Evolutionary conservation across 2,329 filamentous ascomycete genomes (phyloP), one percentile per base, ranked within the genome.

Genomic region (Aspergillus pseudoglaucus): DNA sequence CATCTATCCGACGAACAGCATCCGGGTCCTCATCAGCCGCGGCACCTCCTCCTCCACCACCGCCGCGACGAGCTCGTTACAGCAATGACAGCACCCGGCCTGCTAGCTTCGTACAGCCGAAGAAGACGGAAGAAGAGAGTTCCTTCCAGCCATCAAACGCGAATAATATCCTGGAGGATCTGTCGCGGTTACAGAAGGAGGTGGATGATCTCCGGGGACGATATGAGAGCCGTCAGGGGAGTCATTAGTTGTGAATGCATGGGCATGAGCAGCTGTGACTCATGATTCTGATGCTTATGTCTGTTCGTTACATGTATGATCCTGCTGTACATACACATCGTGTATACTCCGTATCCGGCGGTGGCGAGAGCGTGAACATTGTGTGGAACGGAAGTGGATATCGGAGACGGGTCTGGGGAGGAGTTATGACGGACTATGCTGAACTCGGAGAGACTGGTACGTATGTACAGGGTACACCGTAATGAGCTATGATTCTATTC

Each of bases 171-270:
- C 66, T 91, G 55, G 85, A 85, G 1, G 85, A 90, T 62, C 67
- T 91, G 47, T 79, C 81, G 42, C 82, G 82, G 18, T 67, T 91
- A 53, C 86, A 88, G 67, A 78, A 79, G 60, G 87, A 91, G 60
- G 86, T 91, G 35, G 86, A 91, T 67, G 85, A 69, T 49, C 60
- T 71, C 37, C 62, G 69, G 15, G 68, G 66, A 2, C 67, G 66
- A 35, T 70, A 70, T 50, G 64, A 69, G 47, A 63, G 17, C 6
- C 50, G 23, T 12, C 62, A 61, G 47, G 52, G 55, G 39, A 63
- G 59, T 46, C 56, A 62, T 27, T 62, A 44, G 33, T 9, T 35
- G 33, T 35, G 14, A 2, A 6, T 35, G 14, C 32, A 1, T 35
- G 5, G 5, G 9, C 3, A 27, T 27, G 9, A 12, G 25, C 25